Conservation (phyloP, 1,139 yeast genomes). For the Meyerozyma sp. region DNA sequence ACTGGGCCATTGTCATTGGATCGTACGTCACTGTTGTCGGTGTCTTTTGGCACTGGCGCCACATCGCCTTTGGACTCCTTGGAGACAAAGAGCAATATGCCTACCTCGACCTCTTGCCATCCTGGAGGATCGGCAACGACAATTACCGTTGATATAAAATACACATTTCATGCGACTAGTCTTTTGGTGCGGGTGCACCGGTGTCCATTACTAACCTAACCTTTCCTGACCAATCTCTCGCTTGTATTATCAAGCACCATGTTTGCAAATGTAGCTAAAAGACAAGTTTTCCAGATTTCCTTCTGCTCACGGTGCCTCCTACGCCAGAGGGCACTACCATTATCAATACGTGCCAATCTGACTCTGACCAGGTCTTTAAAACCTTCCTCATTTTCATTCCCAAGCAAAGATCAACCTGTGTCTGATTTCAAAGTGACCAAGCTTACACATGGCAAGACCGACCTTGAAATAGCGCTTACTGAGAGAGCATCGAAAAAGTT, state of each 20-base stretch:
- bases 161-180: not conserved
- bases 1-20: slow-evolving; percentile 26
- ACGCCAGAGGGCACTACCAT: not conserved
- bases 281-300: not conserved
- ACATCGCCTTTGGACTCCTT: slow-evolving; percentile 84
- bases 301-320: not conserved
- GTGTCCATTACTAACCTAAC: not conserved
- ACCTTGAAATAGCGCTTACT: slow-evolving; percentile 35
- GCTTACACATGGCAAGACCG: slow-evolving; percentile 14
- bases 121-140: slow-evolving; percentile 60
- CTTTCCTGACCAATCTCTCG: not conserved
- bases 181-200: not conserved
- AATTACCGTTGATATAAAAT: slow-evolving; percentile 16
- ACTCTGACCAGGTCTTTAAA: not conserved
- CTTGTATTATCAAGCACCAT: not conserved
- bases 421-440: not conserved
- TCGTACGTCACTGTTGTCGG: slow-evolving; percentile 58
- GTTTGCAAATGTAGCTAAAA: not conserved
- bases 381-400: not conserved
- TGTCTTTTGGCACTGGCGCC: slow-evolving; percentile 67
- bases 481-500: slow-evolving; percentile 45
- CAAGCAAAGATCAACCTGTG: not conserved
- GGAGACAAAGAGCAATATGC: slow-evolving; percentile 67
- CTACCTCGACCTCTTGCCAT: slow-evolving; percentile 67
- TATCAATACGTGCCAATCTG: not conserved